Base-by-base conservation (phyloP, 345 rosid genomes). In the Lagerstroemia speciosa region DNA sequence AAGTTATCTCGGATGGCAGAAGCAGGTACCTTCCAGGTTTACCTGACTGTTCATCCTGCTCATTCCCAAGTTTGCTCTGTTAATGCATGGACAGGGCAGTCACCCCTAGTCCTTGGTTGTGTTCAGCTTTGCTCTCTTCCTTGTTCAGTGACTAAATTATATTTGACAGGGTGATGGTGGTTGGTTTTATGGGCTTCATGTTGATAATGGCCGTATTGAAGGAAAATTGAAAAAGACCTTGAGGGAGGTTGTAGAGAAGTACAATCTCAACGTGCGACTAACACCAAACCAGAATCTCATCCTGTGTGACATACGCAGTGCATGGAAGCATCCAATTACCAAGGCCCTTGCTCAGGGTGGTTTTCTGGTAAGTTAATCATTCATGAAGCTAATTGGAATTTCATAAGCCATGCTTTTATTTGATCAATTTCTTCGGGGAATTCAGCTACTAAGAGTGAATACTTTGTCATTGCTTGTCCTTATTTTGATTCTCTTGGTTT, bases 1-100 rank as follows among this genome's bases (percentile, higher is more conserved):
- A 78, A 87, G 98, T 83, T 83, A 87, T 77, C 78, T 93, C 83
- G 98, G 98, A 83, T 93, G 98, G 98, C 93, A 93, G 70, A 88
- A 86, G 71, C 97, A 93, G 98, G 98, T 93, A 71, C 29, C 69
- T 75, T 34, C 46, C 41, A 2, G 31, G 46, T 36, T 66, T 66
- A 41, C 55, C 27, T 26, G n/a, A 24, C 8, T 8, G 4, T 48
- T 67, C 69, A 67, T 67, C 24, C n/a, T 27, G 24, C 60, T 67
- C 22, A 15, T 20, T 46, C 34, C 26, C 34, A 30, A 58, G 33
- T 27, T 41, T 58, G 20, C 63, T 26, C 1, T 27, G 6, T 30
- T 14, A 58, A 58, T 27, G 34, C 34, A 29, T 0, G 33, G 33
- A 6, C 63, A 58, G 63, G 32, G 33, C 32, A 57, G 17, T 14